These are phyloP conservation scores for Kentomonas sorsogonicus DNA, from an alignment of 208 protist species.

Conservation along the genomic window DNA sequence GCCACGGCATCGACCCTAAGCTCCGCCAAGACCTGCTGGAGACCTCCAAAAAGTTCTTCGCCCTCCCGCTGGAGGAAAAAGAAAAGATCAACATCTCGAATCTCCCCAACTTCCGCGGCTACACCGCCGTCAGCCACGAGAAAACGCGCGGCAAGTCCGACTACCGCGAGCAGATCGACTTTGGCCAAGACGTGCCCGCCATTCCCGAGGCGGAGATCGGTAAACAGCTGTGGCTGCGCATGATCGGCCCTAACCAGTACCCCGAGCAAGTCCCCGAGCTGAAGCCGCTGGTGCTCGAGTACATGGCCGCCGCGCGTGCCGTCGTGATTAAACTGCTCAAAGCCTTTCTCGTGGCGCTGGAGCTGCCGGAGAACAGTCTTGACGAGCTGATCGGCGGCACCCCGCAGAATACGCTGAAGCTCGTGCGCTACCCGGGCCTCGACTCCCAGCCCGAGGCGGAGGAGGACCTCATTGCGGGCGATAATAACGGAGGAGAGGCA, in stretches of 20 bases:
- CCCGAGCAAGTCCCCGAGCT: conserved; percentile 4
- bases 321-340: conserved; percentile 5
- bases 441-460: too few species aligned
- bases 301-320: background rate
- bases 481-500: conserved; percentile 5
- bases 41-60: conserved; percentile 13
- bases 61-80: conserved; percentile 15
- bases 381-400: conserved; percentile 10
- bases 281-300: conserved; percentile 4
- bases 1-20: conserved; percentile 14
- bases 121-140: conserved; percentile 11
- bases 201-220: background rate
- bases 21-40: conserved; percentile 8
- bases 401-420: conserved; percentile 3
- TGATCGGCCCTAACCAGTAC: conserved; percentile 10
- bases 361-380: conserved; percentile 8
- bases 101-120: conserved; percentile 15
- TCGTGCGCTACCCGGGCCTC: conserved; percentile 12
- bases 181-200: conserved; percentile 4
- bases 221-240: background rate
- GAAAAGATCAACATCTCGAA: conserved; percentile 12
- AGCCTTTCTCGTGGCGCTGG: conserved; percentile 9
- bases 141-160: conserved; percentile 13
- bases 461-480: too few species aligned
- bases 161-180: conserved; percentile 13